These are phyloP conservation scores for Saturnispora galanensis DNA, from an alignment of 805 yeast genomes.

Conservation along the genomic window DNA sequence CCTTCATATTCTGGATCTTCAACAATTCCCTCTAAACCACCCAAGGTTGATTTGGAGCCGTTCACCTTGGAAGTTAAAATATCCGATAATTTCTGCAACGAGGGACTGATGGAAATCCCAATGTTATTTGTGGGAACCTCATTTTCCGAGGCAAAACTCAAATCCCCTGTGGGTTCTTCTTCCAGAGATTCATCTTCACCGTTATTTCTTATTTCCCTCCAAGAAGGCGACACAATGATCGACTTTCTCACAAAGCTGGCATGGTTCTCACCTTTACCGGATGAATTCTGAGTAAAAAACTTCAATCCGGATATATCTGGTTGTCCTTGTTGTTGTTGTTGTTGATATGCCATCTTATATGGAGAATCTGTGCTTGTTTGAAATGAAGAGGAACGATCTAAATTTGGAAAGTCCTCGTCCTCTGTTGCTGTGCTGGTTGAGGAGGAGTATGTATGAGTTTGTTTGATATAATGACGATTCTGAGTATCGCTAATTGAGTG, in stretches of 20 bases:
- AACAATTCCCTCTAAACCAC: slow-evolving; percentile 14
- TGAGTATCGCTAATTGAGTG: too few relatives aligned
- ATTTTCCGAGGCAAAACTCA: slow-evolving; percentile 2
- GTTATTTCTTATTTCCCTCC: slow-evolving; percentile 18
- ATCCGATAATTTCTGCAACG: slow-evolving; percentile 27
- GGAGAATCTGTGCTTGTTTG: slow-evolving; percentile 29
- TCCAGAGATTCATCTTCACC: slow-evolving; percentile 1
- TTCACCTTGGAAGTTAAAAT: slow-evolving; percentile 23
- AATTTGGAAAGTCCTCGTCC: slow-evolving; percentile 25
- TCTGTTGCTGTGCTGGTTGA: slow-evolving; percentile 27
- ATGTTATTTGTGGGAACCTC: slow-evolving; percentile 25
- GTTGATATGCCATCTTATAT: slow-evolving; percentile 6
- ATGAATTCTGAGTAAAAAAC: slow-evolving; percentile 15
- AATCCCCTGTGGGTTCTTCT: slow-evolving; percentile 3
- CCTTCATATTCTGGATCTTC: slow-evolving; percentile 11
- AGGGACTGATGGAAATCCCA: slow-evolving; percentile 29
- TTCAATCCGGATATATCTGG: slow-evolving; percentile 10
- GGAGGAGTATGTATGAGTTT: slow-evolving; percentile 14
- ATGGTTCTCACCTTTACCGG: slow-evolving; percentile 23
- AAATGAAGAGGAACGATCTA: slow-evolving; percentile 28
- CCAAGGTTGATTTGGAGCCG: slow-evolving; percentile 6
- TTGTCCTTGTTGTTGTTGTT: slow-evolving; percentile 1
- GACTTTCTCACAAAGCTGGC: slow-evolving; percentile 25
- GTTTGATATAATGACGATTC: neutral
- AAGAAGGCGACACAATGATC: slow-evolving; percentile 25